A percentile compares a stretch with the other conserved stretches of the same genome.
Evolutionary conservation across 1,284 basidiomycete genomes (phyloP).

Genomic region (Apiotrichum porosum): DNA sequence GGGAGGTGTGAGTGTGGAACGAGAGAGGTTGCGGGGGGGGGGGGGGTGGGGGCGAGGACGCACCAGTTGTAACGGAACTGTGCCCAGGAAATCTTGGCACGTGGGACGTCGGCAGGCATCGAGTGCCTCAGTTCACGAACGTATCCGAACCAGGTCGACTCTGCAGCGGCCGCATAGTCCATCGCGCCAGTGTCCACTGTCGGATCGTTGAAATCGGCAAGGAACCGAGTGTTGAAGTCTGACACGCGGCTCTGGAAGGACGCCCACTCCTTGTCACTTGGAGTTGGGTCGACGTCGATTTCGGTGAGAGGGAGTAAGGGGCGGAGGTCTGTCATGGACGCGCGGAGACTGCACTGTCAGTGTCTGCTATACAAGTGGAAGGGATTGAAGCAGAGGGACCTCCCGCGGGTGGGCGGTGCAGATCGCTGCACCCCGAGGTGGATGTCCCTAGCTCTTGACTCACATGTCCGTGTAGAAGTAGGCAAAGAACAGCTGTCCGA

Average conservation of each 20-base stretch:
- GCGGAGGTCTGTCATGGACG: constrained; percentile 20
- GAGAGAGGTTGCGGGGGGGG: constrained; percentile 7
- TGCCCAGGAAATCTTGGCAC: constrained; percentile 16
- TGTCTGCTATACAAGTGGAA: too few species aligned
- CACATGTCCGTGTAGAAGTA: constrained; percentile 28
- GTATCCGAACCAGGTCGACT: constrained; percentile 18
- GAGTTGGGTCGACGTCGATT: constrained; percentile 21
- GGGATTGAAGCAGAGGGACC: too few species aligned
- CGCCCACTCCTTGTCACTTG: constrained; percentile 8
- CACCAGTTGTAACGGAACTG: constrained; percentile 27
- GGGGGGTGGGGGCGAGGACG: constrained; percentile 12
- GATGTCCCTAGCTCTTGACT: constrained; percentile 22
- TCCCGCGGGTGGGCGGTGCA: too few species aligned
- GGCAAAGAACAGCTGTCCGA: constrained; percentile 20
- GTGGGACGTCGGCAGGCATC: background rate
- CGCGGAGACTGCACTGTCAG: constrained; percentile 16
- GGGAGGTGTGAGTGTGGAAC: constrained; percentile 7
- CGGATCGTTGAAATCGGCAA: constrained; percentile 20
- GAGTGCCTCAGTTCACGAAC: constrained; percentile 17
- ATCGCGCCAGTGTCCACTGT: constrained; percentile 18
- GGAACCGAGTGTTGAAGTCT: constrained; percentile 13
- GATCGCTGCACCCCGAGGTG: too few species aligned
- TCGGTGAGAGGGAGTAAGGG: constrained; percentile 17
- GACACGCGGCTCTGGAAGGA: constrained; percentile 11
- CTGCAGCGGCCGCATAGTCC: constrained; percentile 16